phyloP scores from a whole-genome alignment of 177 flowering plant species.

The Vitis hybrid region DNA sequence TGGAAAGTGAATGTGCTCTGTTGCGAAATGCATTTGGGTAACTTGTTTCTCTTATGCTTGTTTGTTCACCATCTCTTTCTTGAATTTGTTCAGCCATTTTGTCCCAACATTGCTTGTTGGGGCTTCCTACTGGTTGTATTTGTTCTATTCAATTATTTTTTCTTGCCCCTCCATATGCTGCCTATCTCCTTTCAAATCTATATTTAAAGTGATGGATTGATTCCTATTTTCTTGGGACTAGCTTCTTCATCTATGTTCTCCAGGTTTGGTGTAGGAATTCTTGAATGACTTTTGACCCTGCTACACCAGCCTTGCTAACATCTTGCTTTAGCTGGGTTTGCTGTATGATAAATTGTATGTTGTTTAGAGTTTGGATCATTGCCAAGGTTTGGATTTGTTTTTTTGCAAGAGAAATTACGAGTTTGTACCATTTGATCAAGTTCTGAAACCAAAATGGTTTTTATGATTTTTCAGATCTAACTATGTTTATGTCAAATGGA shows the following conservation, averaged over 20 bases:
- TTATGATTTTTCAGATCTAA: no score
- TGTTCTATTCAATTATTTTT: neutral
- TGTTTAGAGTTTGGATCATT: neutral
- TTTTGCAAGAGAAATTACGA: no score
- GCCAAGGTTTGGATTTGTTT: no score
- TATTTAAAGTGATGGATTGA: neutral
- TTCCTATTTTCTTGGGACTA: neutral
- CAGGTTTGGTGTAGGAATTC: neutral
- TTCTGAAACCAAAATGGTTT: no score
- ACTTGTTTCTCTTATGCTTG: conserved; percentile 22
- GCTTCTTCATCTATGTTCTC: neutral
- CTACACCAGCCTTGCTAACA: neutral
- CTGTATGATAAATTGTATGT: neutral
- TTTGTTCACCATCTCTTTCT: neutral
- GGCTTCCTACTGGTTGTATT: no score
- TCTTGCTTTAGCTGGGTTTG: neutral
- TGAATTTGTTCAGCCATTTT: no score
- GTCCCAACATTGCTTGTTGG: no score
- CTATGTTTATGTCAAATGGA: no score
- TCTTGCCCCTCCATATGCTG: neutral
- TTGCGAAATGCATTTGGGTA: conserved; percentile 82
- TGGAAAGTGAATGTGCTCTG: conserved; percentile 83
- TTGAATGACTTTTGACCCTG: no score
- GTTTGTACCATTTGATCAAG: no score
- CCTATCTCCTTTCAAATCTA: neutral